Evolutionary conservation across 2,329 filamentous ascomycete species (phyloP), one percentile per base, ranked within the genome.

Genomic region (Penicillium sp.): DNA sequence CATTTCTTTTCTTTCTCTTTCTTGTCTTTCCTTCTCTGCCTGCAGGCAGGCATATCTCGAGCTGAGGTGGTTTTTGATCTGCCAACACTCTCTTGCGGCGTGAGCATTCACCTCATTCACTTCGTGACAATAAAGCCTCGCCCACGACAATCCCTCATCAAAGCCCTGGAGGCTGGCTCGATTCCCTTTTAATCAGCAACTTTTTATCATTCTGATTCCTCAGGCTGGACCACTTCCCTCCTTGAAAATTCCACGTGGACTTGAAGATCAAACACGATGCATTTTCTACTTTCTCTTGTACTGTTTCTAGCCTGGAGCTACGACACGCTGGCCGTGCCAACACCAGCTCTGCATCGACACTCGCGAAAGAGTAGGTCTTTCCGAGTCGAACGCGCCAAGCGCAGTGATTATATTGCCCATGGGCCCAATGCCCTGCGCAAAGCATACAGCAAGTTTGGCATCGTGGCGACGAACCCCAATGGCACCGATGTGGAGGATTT

Each of bases 361-460:
- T 48, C 52, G 19, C 50, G 43, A 11, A 54, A 61, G 49, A 57
- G 60, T 49, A 58, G 63, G 39, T 79, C 79, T 6, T 86, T 84
- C 68, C 78, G 75, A 59, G 74, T 86, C 21, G 73, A 78, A 35
- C 73, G 81, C 23, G 67, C 77, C 32, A 64, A 70, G 36, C 81
- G 80, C 52, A 67, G 67, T n/a, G 69, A 70, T 40, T 80, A 80
- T 58, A 69, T 71, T 15, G 65, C 73, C 14, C 74, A 84, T 67
- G 81, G 83, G n/a, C 70, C 75, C 5, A 60, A 68, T 41, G 81
- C 83, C 35, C 72, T 90, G 51, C 65, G 76, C 35, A 85, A 79
- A 65, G 79, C 83, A 11, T 83, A 84, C 61, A 67, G 73, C 53
- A 90, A 90, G 62, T 88, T 77, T 63, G 75, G 77, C 47, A 75